phyloP scores from a whole-genome alignment of 495 filamentous ascomycete genomes.

The Aspergillus bridgeri region DNA sequence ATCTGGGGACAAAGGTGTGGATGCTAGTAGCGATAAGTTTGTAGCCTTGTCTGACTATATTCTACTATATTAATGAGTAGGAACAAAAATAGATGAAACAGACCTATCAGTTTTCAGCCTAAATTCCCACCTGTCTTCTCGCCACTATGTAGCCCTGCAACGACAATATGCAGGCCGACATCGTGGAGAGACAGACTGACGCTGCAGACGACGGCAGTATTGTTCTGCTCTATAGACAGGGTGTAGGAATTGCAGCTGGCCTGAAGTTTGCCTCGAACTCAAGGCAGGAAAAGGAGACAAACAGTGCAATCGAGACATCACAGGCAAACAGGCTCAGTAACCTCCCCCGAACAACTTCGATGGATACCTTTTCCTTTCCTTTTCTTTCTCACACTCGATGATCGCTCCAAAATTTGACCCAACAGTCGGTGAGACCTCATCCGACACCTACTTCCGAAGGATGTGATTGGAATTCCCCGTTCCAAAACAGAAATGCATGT shows the following conservation, averaged over 20 bases:
- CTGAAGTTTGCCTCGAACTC: not conserved
- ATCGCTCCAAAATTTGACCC: not conserved
- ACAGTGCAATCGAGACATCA: not conserved
- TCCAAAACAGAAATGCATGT: not conserved
- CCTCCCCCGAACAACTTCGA: not conserved
- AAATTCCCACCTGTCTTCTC: not conserved
- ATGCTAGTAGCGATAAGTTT: no score
- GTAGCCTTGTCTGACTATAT: not conserved
- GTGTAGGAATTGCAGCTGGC: no score
- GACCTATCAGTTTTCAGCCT: not conserved
- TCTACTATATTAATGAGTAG: not conserved
- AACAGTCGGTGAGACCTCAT: not conserved
- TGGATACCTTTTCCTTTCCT: not conserved
- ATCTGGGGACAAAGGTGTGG: no score
- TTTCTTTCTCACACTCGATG: not conserved
- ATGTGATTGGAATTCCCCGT: not conserved
- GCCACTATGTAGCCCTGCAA: not conserved
- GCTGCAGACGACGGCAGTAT: no score
- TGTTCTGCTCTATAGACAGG: no score
- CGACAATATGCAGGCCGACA: not conserved
- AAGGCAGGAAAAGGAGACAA: not conserved
- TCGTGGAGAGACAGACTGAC: not conserved
- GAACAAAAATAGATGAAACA: not conserved
- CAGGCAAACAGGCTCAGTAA: not conserved
- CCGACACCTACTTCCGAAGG: not conserved